Evolutionary conservation across 805 yeast genomes (phyloP).

Genomic region (Sungouiella blattae): DNA sequence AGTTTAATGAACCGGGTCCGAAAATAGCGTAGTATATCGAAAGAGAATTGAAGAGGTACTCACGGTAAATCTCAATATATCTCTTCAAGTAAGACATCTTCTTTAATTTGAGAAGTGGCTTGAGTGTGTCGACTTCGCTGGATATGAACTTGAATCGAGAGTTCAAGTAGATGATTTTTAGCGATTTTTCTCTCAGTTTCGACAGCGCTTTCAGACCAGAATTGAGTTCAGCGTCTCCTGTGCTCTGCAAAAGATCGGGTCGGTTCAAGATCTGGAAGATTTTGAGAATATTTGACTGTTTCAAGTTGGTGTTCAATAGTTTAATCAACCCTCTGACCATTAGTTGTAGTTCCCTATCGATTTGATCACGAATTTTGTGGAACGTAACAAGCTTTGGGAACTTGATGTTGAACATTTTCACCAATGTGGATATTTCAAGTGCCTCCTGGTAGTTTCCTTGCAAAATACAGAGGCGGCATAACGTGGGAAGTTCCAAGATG

Average conservation of each 20-base stretch:
- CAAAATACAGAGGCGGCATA: constrained; percentile 77
- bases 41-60: constrained; percentile 71
- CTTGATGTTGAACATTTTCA: constrained; percentile 62
- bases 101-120: constrained; percentile 52
- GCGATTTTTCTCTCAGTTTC: constrained; percentile 15
- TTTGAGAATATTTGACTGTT: constrained; percentile 75
- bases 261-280: constrained; percentile 72
- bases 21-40: constrained; percentile 65
- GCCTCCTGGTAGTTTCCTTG: constrained; percentile 90
- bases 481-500: constrained; percentile 77
- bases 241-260: constrained; percentile 43
- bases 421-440: constrained; percentile 74
- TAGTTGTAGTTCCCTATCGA: constrained; percentile 52
- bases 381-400: constrained; percentile 61
- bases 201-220: constrained; percentile 2
- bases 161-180: constrained; percentile 57
- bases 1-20: constrained; percentile 16
- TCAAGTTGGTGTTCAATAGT: constrained; percentile 68
- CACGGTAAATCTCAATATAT: constrained; percentile 80
- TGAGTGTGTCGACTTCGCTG: constrained; percentile 54
- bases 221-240: constrained; percentile 2
- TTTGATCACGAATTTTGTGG: constrained; percentile 44
- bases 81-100: constrained; percentile 67
- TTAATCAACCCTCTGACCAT: constrained; percentile 72
- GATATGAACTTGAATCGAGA: constrained; percentile 68